Conservation (phyloP, 495 filamentous ascomycete species). For the Astrocystis sublimbata region DNA sequence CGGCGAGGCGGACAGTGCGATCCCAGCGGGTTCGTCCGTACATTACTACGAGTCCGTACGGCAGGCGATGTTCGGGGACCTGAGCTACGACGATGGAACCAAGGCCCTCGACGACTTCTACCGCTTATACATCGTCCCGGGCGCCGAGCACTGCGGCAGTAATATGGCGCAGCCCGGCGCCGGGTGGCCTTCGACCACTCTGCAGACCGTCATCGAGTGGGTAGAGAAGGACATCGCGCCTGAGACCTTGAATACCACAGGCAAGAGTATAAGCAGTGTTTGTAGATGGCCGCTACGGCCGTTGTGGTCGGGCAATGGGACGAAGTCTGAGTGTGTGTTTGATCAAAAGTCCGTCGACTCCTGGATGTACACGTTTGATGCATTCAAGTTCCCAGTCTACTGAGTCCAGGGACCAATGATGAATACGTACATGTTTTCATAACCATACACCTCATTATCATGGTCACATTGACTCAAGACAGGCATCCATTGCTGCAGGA, state of each 20-base stretch:
- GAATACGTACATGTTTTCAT: not conserved
- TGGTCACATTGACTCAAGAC: not conserved
- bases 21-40: conserved; percentile 50
- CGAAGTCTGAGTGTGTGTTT: conserved; percentile 44
- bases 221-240: conserved; percentile 50
- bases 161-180: conserved; percentile 42
- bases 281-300: conserved; percentile 52
- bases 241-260: conserved; percentile 39
- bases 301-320: conserved; percentile 38
- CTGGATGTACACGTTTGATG: conserved; percentile 35
- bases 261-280: conserved; percentile 43
- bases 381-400: conserved; percentile 23
- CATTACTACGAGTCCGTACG: conserved; percentile 54
- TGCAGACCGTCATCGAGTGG: conserved; percentile 52
- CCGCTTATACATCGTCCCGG: conserved; percentile 53
- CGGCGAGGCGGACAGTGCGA: conserved; percentile 51
- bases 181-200: conserved; percentile 46
- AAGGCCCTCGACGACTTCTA: conserved; percentile 51
- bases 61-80: conserved; percentile 48
- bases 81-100: conserved; percentile 35
- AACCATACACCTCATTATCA: not conserved
- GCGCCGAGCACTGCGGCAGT: conserved; percentile 50
- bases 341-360: conserved; percentile 44
- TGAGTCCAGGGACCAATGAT: not conserved
- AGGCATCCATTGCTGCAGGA: not conserved